A percentile compares a stretch with the other conserved stretches of the same genome.
These are phyloP conservation scores for Cryptococcus wingfieldii DNA, from an alignment of 1,284 basidiomycete genomes.

Conservation along the genomic window DNA sequence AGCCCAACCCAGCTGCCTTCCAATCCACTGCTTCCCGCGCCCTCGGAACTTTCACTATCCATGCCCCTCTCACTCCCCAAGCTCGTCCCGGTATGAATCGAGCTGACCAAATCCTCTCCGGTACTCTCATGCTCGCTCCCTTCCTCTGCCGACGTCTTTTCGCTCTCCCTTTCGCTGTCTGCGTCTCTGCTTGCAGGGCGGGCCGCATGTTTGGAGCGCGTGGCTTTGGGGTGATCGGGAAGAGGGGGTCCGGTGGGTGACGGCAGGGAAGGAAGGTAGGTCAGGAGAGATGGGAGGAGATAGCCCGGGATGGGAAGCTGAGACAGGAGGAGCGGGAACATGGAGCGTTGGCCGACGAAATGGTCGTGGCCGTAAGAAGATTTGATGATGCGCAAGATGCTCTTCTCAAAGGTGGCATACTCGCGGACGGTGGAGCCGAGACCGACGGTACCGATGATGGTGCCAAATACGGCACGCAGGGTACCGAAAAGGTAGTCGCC, in stretches of 20 bases:
- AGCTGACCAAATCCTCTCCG: constrained; percentile 37
- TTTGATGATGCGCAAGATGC: constrained; percentile 32
- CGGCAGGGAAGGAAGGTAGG: constrained; percentile 26
- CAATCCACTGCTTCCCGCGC: constrained; percentile 21
- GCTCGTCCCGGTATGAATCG: constrained; percentile 36
- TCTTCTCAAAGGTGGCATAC: constrained; percentile 32
- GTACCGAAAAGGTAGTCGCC: constrained; percentile 30
- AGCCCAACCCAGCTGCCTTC: constrained; percentile 42
- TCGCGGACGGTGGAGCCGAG: constrained; percentile 28
- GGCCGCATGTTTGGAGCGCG: background rate
- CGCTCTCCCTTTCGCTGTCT: background rate
- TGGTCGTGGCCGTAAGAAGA: constrained; percentile 10
- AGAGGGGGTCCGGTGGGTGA: constrained; percentile 26
- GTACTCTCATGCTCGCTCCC: constrained; percentile 33
- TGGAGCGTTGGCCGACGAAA: constrained; percentile 33
- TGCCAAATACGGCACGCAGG: constrained; percentile 16
- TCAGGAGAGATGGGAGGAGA: constrained; percentile 21
- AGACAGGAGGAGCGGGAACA: constrained; percentile 26
- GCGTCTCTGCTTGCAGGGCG: background rate
- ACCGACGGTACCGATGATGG: constrained; percentile 21
- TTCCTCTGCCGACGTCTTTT: constrained; percentile 11
- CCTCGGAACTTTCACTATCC: constrained; percentile 13
- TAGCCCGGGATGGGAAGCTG: constrained; percentile 21
- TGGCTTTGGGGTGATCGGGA: background rate
- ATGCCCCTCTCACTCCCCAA: constrained; percentile 12